These are phyloP conservation scores for Epichloe coenophiala DNA, from an alignment of 2,329 filamentous ascomycete genomes.

Conservation along the genomic window DNA sequence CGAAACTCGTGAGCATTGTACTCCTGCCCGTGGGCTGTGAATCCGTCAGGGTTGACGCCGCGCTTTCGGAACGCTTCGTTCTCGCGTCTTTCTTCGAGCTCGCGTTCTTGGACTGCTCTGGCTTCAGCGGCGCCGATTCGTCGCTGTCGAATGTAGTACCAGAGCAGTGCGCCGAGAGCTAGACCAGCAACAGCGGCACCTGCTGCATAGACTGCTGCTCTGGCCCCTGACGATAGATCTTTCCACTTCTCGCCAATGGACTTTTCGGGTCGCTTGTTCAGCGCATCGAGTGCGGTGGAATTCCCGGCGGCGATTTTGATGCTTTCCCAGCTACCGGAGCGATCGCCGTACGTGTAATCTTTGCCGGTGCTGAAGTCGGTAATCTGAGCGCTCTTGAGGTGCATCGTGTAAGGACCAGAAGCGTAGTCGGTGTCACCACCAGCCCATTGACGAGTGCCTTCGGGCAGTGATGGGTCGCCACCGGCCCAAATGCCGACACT, in stretches of 20 bases:
- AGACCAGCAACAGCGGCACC: conserved; percentile 30
- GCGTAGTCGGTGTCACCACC: conserved; percentile 55
- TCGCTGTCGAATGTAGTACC: conserved; percentile 44
- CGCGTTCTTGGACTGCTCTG: conserved; percentile 27
- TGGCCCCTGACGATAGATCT: conserved; percentile 33
- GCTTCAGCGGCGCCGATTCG: conserved; percentile 38
- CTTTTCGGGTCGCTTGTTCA: conserved; percentile 27
- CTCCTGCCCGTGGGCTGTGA: conserved; percentile 17
- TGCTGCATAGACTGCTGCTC: conserved; percentile 38
- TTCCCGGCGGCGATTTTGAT: conserved; percentile 45
- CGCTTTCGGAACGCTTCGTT: conserved; percentile 34
- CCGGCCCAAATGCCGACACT: conserved; percentile 55
- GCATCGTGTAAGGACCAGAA: conserved; percentile 59
- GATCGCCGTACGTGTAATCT: conserved; percentile 52
- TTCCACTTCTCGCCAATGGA: conserved; percentile 40
- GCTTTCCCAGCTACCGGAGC: conserved; percentile 47
- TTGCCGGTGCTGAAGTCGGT: conserved; percentile 49
- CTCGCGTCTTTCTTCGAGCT: conserved; percentile 35
- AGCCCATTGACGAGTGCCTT: conserved; percentile 54
- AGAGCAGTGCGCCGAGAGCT: conserved; percentile 27
- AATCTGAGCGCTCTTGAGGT: conserved; percentile 44
- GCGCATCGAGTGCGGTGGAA: conserved; percentile 36
- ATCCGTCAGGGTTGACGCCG: conserved; percentile 35
- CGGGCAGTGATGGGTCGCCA: conserved; percentile 39
- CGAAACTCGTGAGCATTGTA: conserved; percentile 8